These are phyloP conservation scores for Paspalum notatum DNA, from an alignment of 176 grass and related monocot genomes.

Conservation along the genomic window DNA sequence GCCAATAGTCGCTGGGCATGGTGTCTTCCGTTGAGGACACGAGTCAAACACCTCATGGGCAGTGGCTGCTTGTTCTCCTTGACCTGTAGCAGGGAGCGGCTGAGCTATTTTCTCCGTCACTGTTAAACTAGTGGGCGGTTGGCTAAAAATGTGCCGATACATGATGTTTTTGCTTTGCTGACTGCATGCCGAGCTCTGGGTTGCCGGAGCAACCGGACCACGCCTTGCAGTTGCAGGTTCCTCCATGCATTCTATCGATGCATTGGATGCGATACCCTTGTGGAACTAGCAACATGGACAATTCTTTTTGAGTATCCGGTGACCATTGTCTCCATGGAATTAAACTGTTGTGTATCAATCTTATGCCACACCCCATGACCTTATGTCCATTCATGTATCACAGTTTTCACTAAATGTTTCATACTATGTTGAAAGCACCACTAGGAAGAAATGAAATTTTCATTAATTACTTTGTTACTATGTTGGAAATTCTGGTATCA, in stretches of 20 bases:
- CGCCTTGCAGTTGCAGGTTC: neutral
- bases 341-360: neutral
- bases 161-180: neutral
- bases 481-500: neutral
- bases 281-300: neutral
- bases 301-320: neutral
- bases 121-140: neutral
- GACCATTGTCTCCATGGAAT: neutral
- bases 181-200: neutral
- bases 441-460: neutral
- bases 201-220: neutral
- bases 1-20: neutral
- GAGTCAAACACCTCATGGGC: constrained; percentile 37
- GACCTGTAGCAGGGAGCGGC: neutral
- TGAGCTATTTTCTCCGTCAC: neutral
- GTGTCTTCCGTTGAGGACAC: constrained; percentile 10
- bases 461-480: neutral
- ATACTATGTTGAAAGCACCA: neutral
- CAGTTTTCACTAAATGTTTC: neutral
- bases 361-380: neutral
- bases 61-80: neutral
- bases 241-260: neutral
- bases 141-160: neutral
- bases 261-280: neutral
- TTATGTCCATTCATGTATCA: constrained; percentile 1